phyloP scores from a whole-genome alignment of 1,284 basidiomycete genomes.

The Irpex sp. region DNA sequence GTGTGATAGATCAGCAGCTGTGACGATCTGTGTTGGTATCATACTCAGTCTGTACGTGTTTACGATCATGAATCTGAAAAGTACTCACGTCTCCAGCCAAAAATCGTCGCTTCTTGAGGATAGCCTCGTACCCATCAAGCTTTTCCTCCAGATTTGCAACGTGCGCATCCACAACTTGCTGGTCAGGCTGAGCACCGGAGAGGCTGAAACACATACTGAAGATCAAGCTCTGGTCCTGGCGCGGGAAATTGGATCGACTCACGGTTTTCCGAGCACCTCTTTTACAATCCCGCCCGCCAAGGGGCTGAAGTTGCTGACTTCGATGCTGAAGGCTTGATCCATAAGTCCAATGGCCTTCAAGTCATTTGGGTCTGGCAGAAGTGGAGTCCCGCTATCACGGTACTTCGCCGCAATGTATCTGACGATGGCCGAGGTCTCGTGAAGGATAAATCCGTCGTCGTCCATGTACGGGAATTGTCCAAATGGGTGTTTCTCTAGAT shows the following conservation, averaged over 20 bases:
- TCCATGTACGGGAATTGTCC: slow-evolving; percentile 67
- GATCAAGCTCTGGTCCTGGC: no score
- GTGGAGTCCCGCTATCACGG: slow-evolving; percentile 29
- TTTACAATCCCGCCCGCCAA: neutral
- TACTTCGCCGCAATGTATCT: slow-evolving; percentile 48
- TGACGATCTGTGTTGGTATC: slow-evolving; percentile 29
- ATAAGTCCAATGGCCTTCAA: slow-evolving; percentile 39
- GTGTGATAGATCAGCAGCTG: slow-evolving; percentile 52
- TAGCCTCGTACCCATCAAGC: slow-evolving; percentile 42
- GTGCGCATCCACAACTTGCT: slow-evolving; percentile 2
- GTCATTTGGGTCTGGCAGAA: slow-evolving; percentile 28
- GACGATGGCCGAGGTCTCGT: slow-evolving; percentile 51
- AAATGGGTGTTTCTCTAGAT: slow-evolving; percentile 53
- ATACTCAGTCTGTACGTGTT: neutral
- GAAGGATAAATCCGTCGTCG: slow-evolving; percentile 44
- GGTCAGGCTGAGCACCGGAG: slow-evolving; percentile 7
- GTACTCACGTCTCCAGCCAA: slow-evolving; percentile 42
- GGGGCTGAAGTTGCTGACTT: slow-evolving; percentile 21
- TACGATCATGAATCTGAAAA: neutral
- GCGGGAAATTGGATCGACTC: neutral
- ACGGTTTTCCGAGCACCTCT: neutral
- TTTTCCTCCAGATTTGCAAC: slow-evolving; percentile 29
- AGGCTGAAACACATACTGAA: slow-evolving; percentile 10
- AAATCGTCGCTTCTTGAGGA: slow-evolving; percentile 42
- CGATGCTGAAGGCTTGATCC: slow-evolving; percentile 54